Base-by-base conservation (phyloP, 1,139 yeast genomes). In the Wickerhamomyces sp. region DNA sequence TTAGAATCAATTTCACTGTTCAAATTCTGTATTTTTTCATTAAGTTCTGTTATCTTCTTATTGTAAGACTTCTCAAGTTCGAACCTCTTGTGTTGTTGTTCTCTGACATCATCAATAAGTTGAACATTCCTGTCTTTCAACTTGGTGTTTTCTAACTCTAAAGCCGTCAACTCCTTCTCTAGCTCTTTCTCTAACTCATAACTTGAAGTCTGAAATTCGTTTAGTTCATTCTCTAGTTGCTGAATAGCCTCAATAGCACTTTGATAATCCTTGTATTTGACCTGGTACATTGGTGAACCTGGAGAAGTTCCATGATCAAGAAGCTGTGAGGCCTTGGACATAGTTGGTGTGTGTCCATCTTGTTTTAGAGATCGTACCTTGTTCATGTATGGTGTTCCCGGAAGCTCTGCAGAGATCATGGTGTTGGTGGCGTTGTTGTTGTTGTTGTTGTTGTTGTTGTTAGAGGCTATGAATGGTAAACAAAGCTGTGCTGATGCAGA, bases 121-220 rank as follows among this genome's bases (percentile, higher is more conserved):
- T 45, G 41, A 10, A 42, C 49, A 13, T 55, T 42, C 37, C 43
- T 45, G 7, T 46, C 46, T 18, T 49, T 49, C 34, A 59, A 39
- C 18, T 43, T 45, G 10, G 51, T 53, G 27, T 61, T 61, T 29
- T 54, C 53, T 8, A 42, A 41, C 36, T 59, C 64, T 14, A 61
- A 37, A 6, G 45, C 52, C 4, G 44, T 46, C 27, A 61, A 46
- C 38, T 61, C 65, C 39, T 57, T 51, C 45, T 61, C 65, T 26
- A 61, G 40, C 39, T 61, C 65, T 42, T 58, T 60, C 43, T 61
- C 65, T 18, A 61, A 42, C 42, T 61, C 65, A 45, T 55, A 55
- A 45, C 62, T 58, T 13, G 63, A 59, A 26, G 50, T 48, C 38
- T 61, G 64, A 36, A 61, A 61, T 41, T 61, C 65, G 14, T 33